Percentiles rank a stretch among this genome's conserved stretches.
These are phyloP conservation scores for Leccinum sublutescens DNA, from an alignment of 768 basidiomycete genomes.

Conservation along the genomic window DNA sequence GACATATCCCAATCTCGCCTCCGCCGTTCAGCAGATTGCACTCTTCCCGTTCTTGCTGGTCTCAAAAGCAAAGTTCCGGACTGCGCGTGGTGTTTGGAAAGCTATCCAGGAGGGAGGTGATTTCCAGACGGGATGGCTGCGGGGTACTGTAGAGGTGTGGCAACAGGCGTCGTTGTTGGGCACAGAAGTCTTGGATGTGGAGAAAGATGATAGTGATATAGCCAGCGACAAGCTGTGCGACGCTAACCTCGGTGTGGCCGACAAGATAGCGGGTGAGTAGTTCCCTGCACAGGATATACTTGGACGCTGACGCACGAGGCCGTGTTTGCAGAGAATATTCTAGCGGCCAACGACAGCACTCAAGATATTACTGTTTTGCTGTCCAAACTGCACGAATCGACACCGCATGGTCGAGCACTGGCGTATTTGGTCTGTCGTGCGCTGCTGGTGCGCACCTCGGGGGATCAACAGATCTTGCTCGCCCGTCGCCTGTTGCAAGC, in stretches of 20 bases:
- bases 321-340: constrained; percentile 55
- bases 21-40: constrained; percentile 46
- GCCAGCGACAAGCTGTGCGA: constrained; percentile 44
- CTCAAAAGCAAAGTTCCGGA: constrained; percentile 69
- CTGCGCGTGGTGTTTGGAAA: constrained; percentile 69
- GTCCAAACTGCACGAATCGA: constrained; percentile 45
- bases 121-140: constrained; percentile 42
- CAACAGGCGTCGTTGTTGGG: constrained; percentile 26
- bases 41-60: constrained; percentile 76
- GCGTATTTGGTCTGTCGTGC: constrained; percentile 63
- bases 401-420: constrained; percentile 54
- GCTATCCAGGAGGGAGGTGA: constrained; percentile 43
- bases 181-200: constrained; percentile 30
- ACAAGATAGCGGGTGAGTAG: constrained; percentile 61
- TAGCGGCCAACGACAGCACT: constrained; percentile 45
- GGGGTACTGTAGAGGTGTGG: constrained; percentile 52
- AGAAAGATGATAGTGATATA: constrained; percentile 31
- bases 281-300: background rate
- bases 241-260: constrained; percentile 53
- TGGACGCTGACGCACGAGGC: background rate
- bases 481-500: constrained; percentile 47
- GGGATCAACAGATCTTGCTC: constrained; percentile 55
- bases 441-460: constrained; percentile 54
- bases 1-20: constrained; percentile 24
- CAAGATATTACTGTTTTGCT: constrained; percentile 51